These are phyloP conservation scores for Cnidoscolus chayamansa DNA, from an alignment of 441 rosid species.

Conservation along the genomic window DNA sequence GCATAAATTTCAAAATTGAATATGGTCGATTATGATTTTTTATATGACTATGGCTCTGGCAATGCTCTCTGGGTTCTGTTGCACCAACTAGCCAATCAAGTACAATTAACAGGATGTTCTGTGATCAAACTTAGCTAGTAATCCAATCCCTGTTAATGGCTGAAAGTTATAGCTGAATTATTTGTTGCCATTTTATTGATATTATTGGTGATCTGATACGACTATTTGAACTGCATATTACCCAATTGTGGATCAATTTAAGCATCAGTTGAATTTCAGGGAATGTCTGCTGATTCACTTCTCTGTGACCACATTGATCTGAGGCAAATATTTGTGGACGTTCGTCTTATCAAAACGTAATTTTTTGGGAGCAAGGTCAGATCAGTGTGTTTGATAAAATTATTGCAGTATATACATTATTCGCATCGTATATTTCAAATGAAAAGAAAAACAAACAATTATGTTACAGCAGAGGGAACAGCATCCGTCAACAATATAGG, in stretches of 20 bases:
- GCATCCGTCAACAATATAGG: no score
- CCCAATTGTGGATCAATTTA: background rate
- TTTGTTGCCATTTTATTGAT: background rate
- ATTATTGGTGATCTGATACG: background rate
- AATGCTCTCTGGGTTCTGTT: background rate
- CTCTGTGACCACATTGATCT: background rate
- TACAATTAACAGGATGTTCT: background rate
- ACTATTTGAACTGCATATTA: background rate
- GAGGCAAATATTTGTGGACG: no score
- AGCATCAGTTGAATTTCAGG: background rate
- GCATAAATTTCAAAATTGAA: background rate
- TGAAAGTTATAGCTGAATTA: background rate
- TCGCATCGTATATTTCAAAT: background rate
- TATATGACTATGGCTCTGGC: background rate
- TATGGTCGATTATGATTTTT: background rate
- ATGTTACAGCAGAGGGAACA: background rate
- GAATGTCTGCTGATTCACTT: background rate
- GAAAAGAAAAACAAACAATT: background rate
- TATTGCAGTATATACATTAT: background rate
- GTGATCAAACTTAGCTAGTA: background rate
- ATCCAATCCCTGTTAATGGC: background rate
- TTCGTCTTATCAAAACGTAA: no score
- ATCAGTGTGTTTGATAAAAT: conserved; percentile 24
- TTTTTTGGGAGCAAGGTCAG: background rate
- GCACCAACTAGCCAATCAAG: background rate